phyloP scores from a whole-genome alignment of 2,329 filamentous ascomycete species.

The Botrytis hyacinthi region DNA sequence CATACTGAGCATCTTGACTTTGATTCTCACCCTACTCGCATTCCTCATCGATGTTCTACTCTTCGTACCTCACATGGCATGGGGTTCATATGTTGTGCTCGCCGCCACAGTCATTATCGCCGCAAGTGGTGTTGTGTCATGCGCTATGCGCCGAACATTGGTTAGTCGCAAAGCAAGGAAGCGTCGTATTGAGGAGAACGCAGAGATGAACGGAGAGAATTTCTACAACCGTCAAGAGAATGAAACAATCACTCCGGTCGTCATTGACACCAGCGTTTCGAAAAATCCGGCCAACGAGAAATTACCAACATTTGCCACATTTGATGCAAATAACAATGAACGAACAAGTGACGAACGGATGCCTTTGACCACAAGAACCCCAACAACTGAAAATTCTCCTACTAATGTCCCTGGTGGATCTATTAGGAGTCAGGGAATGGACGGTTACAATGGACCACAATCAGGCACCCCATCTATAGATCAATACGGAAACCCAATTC shows the following conservation, averaged over 20 bases:
- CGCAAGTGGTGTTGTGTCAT: constrained; percentile 79
- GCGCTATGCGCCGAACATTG: constrained; percentile 89
- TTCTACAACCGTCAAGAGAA: constrained; percentile 70
- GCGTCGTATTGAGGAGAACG: constrained; percentile 87
- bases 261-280: constrained; percentile 54
- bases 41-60: constrained; percentile 92
- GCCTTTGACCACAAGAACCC: constrained; percentile 63
- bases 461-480: constrained; percentile 48
- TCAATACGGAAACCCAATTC: constrained; percentile 62
- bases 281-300: constrained; percentile 53
- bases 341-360: constrained; percentile 66
- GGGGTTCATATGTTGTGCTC: constrained; percentile 92
- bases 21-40: constrained; percentile 78
- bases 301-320: constrained; percentile 59
- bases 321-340: constrained; percentile 55
- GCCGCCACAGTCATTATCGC: constrained; percentile 84
- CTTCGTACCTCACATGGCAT: constrained; percentile 89
- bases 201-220: constrained; percentile 94
- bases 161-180: constrained; percentile 91
- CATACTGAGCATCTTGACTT: constrained; percentile 80
- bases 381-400: constrained; percentile 51
- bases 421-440: constrained; percentile 29
- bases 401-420: constrained; percentile 36
- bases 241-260: constrained; percentile 39
- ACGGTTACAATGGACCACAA: constrained; percentile 28